These are phyloP conservation scores for Penicillium macrosclerotiorum DNA, from an alignment of 495 filamentous ascomycete genomes.

Conservation along the genomic window DNA sequence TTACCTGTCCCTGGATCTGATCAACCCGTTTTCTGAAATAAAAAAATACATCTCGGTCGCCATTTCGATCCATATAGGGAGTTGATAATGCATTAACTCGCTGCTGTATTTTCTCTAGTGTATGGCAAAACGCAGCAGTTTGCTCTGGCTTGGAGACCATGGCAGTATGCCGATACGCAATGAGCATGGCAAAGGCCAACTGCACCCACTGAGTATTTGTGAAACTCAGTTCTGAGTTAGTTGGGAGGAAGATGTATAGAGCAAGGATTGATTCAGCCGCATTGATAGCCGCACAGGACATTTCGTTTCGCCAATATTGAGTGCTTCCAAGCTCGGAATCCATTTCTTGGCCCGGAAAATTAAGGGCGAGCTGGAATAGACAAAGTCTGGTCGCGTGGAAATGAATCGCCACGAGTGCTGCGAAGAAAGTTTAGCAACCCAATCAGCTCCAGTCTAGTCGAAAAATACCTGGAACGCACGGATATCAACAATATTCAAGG, in stretches of 20 bases:
- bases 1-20: constrained; percentile 2
- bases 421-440: background rate
- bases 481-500: constrained; percentile 12
- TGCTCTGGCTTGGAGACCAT: background rate
- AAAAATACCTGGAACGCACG: constrained; percentile 11
- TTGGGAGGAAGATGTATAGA: constrained; percentile 18
- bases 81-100: constrained; percentile 17
- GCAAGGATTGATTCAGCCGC: constrained; percentile 12
- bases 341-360: background rate
- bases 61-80: constrained; percentile 10
- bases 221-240: constrained; percentile 12
- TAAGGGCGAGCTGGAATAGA: constrained; percentile 23
- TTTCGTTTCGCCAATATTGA: constrained; percentile 1
- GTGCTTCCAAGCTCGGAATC: background rate
- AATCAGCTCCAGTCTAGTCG: too few relatives aligned
- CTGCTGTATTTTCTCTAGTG: constrained; percentile 9
- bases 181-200: constrained; percentile 22
- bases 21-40: constrained; percentile 13
- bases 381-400: constrained; percentile 20
- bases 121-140: constrained; percentile 7
- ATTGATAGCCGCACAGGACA: constrained; percentile 7
- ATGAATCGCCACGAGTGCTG: constrained; percentile 23
- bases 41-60: constrained; percentile 17
- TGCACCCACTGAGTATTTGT: constrained; percentile 29
- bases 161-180: constrained; percentile 12